Evolutionary conservation across 148 eudicot genomes (phyloP).

Genomic region (Rhododendron ovatum): DNA sequence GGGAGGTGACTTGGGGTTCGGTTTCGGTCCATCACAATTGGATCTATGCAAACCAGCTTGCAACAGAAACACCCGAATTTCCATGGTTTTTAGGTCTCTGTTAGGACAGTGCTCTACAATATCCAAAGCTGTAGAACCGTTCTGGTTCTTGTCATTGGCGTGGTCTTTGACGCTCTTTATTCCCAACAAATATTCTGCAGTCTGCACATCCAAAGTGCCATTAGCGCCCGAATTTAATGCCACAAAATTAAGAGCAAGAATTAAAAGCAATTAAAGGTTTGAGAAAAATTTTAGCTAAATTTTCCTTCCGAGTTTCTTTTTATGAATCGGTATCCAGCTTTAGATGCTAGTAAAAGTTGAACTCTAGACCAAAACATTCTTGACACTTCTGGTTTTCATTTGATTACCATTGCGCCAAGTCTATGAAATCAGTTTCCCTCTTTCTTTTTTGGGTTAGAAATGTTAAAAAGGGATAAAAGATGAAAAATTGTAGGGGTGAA

Average conservation of each 20-base stretch:
- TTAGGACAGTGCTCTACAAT: constrained; percentile 33
- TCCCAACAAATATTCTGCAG: constrained; percentile 22
- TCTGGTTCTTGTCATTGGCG: constrained; percentile 20
- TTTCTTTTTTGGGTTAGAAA: too few species aligned
- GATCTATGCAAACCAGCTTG: constrained; percentile 16
- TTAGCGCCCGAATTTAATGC: not conserved
- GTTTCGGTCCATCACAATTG: not conserved
- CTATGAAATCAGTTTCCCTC: too few species aligned
- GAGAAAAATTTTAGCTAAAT: not conserved
- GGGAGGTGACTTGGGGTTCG: not conserved
- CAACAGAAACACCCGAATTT: constrained; percentile 23
- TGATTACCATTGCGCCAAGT: too few species aligned
- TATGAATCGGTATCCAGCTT: too few species aligned
- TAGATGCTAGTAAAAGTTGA: too few species aligned
- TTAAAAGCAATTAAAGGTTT: not conserved
- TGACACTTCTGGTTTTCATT: too few species aligned
- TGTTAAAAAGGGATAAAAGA: too few species aligned
- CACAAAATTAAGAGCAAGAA: not conserved
- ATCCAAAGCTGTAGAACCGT: constrained; percentile 32
- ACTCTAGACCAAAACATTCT: too few species aligned
- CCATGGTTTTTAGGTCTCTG: constrained; percentile 24
- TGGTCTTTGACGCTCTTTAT: not conserved
- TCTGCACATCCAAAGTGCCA: constrained; percentile 8
- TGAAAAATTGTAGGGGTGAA: too few species aligned
- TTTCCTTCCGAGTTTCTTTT: not conserved